A percentile compares a stretch with the other conserved stretches of the same genome.
Conservation (phyloP, 192 early-diverging fungal genomes). For the Haplosporangium gracile region DNA sequence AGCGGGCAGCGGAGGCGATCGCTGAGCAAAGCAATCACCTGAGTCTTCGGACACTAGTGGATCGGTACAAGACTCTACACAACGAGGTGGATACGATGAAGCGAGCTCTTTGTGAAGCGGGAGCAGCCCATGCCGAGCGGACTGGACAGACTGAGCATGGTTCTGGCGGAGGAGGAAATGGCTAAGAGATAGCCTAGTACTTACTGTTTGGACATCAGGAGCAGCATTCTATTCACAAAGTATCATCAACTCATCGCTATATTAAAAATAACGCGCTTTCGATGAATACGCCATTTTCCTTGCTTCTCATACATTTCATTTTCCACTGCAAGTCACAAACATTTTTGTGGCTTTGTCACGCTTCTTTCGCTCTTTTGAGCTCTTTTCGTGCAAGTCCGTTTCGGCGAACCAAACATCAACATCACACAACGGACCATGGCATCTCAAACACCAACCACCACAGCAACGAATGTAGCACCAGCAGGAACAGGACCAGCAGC, state of each 20-base stretch:
- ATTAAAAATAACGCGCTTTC: neutral
- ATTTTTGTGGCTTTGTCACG: neutral
- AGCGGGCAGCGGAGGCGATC: conserved; percentile 19
- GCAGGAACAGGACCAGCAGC: neutral
- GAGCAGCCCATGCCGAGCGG: conserved; percentile 20
- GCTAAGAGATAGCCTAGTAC: neutral
- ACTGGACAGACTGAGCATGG: neutral
- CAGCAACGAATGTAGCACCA: neutral
- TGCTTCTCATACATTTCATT: neutral
- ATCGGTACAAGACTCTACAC: conserved; percentile 44
- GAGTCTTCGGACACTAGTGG: conserved; percentile 37
- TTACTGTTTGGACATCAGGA: neutral
- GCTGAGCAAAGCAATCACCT: conserved; percentile 27
- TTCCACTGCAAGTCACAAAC: neutral
- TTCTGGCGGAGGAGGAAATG: conserved; percentile 21
- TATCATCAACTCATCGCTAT: neutral
- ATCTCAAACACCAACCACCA: neutral
- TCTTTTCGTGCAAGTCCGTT: neutral
- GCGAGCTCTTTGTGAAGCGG: conserved; percentile 38
- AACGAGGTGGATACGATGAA: conserved; percentile 43
- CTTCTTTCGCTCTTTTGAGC: neutral
- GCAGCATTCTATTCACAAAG: neutral
- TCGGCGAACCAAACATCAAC: neutral
- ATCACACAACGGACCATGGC: neutral
- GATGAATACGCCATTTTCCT: neutral